phyloP scores from a whole-genome alignment of 2,329 filamentous ascomycete genomes.

The Leptographium radiaticola region DNA sequence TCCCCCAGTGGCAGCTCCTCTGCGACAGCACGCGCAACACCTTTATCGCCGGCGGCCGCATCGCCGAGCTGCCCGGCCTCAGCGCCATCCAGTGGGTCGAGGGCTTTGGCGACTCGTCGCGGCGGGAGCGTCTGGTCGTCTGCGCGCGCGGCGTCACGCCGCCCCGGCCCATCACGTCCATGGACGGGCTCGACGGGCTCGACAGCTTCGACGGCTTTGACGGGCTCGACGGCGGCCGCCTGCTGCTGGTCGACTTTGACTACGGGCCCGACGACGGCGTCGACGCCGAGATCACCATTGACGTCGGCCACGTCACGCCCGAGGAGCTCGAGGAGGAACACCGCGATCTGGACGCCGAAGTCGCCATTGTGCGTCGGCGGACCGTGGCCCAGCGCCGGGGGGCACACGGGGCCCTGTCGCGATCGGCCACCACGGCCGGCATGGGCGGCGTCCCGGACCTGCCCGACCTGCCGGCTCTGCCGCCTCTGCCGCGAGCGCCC shows the following conservation, averaged over 20 bases:
- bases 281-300: constrained; percentile 49
- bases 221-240: constrained; percentile 65
- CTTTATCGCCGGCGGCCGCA: constrained; percentile 53
- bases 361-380: constrained; percentile 63
- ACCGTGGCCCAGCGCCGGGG: constrained; percentile 54
- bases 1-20: constrained; percentile 56
- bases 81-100: constrained; percentile 62
- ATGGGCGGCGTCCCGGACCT: not conserved
- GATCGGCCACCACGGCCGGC: constrained; percentile 28
- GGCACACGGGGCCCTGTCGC: constrained; percentile 32
- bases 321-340: constrained; percentile 61
- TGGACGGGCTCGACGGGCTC: constrained; percentile 28
- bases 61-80: constrained; percentile 52
- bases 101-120: constrained; percentile 31
- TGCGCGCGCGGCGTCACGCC: constrained; percentile 58
- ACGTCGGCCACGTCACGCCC: constrained; percentile 57
- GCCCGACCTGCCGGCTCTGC: too few species aligned
- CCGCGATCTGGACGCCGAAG: constrained; percentile 62
- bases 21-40: constrained; percentile 58
- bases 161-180: constrained; percentile 37
- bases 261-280: constrained; percentile 44
- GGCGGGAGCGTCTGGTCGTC: constrained; percentile 49
- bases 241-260: constrained; percentile 63
- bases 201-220: constrained; percentile 43
- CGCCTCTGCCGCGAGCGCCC: too few species aligned